A percentile compares a stretch with the other conserved stretches of the same genome.
These are phyloP conservation scores for Cadophora gregata DNA, from an alignment of 2,329 filamentous ascomycete genomes.

Conservation along the genomic window DNA sequence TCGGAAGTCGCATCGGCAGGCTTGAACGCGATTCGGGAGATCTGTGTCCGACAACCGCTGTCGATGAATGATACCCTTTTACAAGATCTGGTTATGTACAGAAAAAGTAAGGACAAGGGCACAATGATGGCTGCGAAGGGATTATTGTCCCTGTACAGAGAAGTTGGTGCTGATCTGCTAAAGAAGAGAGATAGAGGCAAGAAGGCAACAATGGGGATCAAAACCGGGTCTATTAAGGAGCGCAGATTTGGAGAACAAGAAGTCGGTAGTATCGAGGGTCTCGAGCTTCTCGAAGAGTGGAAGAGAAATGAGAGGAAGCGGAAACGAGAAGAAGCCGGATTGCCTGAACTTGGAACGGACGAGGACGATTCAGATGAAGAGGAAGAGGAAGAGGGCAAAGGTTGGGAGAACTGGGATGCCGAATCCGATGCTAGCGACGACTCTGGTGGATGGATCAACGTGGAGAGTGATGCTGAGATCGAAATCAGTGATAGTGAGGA, in stretches of 20 bases:
- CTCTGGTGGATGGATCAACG: conserved; percentile 92
- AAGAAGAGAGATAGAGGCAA: conserved; percentile 91
- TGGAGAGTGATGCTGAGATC: conserved; percentile 82
- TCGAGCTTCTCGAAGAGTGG: conserved; percentile 90
- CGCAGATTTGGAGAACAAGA: conserved; percentile 84
- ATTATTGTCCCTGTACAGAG: conserved; percentile 86
- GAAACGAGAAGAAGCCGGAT: conserved; percentile 71
- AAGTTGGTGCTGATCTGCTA: conserved; percentile 87
- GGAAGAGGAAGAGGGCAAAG: conserved; percentile 32
- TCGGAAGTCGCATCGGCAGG: conserved; percentile 90
- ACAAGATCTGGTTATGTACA: conserved; percentile 94
- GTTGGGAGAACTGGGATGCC: conserved; percentile 43
- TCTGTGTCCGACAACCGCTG: conserved; percentile 90
- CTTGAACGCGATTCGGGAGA: conserved; percentile 92
- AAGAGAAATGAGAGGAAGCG: conserved; percentile 86
- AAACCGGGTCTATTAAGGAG: conserved; percentile 75
- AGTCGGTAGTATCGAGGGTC: conserved; percentile 82
- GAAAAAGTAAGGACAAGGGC: conserved; percentile 97
- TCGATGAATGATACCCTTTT: conserved; percentile 96
- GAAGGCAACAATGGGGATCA: conserved; percentile 83
- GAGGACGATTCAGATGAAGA: conserved; percentile 66
- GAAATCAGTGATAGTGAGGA: conserved; percentile 76
- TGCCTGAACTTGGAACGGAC: conserved; percentile 64
- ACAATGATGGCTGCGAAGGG: conserved; percentile 99
- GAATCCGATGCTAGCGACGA: conserved; percentile 63